These are phyloP conservation scores for Talaromyces piceae DNA, from an alignment of 2,329 filamentous ascomycete species.

Conservation along the genomic window DNA sequence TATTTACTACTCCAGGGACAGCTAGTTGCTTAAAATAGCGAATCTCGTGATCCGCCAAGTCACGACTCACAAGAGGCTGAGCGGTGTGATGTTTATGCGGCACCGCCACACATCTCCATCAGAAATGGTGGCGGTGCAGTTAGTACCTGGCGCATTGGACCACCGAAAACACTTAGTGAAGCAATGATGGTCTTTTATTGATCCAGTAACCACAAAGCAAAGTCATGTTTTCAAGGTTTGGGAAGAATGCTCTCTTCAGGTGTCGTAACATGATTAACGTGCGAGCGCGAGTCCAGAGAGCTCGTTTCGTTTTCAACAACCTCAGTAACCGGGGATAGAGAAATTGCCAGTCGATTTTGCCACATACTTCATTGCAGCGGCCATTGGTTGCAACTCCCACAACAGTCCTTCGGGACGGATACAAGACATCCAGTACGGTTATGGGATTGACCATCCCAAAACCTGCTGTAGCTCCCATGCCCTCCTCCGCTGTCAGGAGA, in stretches of 20 bases:
- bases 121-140: neutral
- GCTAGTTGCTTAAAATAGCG: neutral
- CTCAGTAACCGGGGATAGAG: neutral
- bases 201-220: no score
- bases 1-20: neutral
- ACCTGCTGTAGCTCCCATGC: neutral
- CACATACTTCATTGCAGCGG: neutral
- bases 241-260: no score
- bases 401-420: neutral
- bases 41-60: neutral
- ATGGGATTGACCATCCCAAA: neutral
- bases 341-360: neutral
- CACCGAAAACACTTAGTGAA: no score
- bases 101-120: neutral
- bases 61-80: neutral
- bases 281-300: neutral
- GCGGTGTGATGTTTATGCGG: neutral
- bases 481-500: neutral
- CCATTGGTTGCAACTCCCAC: neutral
- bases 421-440: neutral
- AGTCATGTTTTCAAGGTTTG: no score
- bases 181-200: no score
- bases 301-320: neutral
- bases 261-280: neutral
- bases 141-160: no score